A percentile compares a stretch with the other conserved stretches of the same genome.
phyloP scores from a whole-genome alignment of 2,329 filamentous ascomycete species.

The Chaetomium sp. region DNA sequence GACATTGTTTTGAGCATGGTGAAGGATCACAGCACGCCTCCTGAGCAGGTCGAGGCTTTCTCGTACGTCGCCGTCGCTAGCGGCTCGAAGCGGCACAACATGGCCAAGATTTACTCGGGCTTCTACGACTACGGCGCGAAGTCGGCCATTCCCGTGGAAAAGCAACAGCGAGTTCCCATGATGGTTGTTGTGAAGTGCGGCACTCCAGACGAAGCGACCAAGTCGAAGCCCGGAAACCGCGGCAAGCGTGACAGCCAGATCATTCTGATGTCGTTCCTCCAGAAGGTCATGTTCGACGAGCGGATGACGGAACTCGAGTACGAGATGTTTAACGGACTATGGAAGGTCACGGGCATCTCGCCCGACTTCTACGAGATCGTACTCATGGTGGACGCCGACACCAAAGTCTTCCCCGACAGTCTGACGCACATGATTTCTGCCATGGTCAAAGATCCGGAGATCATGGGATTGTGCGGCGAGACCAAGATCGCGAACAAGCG shows the following conservation, averaged over 20 bases:
- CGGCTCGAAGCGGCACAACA: conserved; percentile 97
- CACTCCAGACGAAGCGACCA: conserved; percentile 79
- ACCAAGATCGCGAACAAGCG: conserved; percentile 99
- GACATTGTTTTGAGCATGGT: conserved; percentile 92
- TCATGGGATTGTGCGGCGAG: conserved; percentile 98
- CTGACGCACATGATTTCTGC: conserved; percentile 98
- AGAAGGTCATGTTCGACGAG: conserved; percentile 99
- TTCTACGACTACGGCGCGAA: conserved; percentile 94
- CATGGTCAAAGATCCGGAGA: conserved; percentile 98
- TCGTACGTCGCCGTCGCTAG: conserved; percentile 97
- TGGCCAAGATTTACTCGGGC: conserved; percentile 97
- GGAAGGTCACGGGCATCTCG: conserved; percentile 97
- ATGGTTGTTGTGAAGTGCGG: conserved; percentile 95
- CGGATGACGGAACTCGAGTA: conserved; percentile 99
- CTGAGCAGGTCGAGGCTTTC: conserved; percentile 82
- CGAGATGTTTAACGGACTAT: conserved; percentile 99
- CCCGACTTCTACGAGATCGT: conserved; percentile 98
- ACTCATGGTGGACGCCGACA: conserved; percentile 99
- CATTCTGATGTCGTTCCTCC: conserved; percentile 97
- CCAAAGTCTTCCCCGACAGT: conserved; percentile 97
- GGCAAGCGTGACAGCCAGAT: conserved; percentile 99
- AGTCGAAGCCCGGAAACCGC: conserved; percentile 90
- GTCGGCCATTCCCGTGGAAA: conserved; percentile 77
- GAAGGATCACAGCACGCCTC: conserved; percentile 80
- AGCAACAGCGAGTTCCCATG: conserved; percentile 97